A percentile compares a stretch with the other conserved stretches of the same genome.
phyloP scores from a whole-genome alignment of 306 rosid species.

The Malus asiatica region DNA sequence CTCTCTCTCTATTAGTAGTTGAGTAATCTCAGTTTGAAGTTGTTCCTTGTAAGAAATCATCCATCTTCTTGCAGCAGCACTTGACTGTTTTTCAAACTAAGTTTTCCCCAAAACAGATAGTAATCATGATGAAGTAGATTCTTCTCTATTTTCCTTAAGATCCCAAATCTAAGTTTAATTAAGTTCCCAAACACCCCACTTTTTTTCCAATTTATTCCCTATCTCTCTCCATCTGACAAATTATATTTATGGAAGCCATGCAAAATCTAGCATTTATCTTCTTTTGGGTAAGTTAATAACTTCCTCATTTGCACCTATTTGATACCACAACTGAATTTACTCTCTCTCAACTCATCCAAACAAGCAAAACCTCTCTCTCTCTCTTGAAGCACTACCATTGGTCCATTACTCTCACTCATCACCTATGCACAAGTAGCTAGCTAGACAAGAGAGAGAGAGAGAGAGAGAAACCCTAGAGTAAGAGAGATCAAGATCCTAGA shows the following conservation, averaged over 20 bases:
- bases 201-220: not conserved
- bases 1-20: not conserved
- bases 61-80: not conserved
- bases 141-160: not conserved
- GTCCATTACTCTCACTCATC: conserved; percentile 1
- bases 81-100: not conserved
- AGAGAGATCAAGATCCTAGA: not conserved
- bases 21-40: not conserved
- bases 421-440: not conserved
- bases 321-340: not conserved
- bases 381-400: conserved; percentile 1
- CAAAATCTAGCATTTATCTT: conserved; percentile 18
- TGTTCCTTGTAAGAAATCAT: not conserved
- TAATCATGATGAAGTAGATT: not conserved
- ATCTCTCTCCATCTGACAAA: conserved; percentile 5
- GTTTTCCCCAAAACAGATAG: not conserved
- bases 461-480: conserved; percentile 25
- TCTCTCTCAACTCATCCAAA: not conserved
- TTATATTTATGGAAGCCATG: conserved; percentile 24
- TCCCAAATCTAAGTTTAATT: not conserved
- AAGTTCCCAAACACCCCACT: not conserved
- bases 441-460: not conserved
- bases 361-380: not conserved
- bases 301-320: not conserved
- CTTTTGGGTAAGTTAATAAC: not conserved